A percentile compares a stretch with the other conserved stretches of the same genome.
phyloP scores from a whole-genome alignment of 768 basidiomycete genomes.

The Rhizopogon vinicolor region DNA sequence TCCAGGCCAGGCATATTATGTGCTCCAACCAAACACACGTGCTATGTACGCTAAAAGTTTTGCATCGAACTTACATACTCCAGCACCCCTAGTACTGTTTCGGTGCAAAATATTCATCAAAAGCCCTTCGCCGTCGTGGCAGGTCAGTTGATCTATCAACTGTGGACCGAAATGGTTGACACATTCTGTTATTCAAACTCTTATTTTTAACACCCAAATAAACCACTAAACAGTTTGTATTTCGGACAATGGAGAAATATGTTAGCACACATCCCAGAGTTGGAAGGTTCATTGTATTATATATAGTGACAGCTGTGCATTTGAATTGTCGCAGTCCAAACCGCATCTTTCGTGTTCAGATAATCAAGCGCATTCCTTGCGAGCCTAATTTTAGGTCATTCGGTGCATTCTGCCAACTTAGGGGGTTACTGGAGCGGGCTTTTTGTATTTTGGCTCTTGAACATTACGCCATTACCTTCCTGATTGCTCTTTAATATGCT shows the following conservation, averaged over 20 bases:
- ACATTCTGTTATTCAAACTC: not conserved
- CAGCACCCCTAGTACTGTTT: not conserved
- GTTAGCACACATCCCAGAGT: not conserved
- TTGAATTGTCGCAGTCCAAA: not conserved
- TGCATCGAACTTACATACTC: not conserved
- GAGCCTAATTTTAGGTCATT: not conserved
- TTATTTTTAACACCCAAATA: not conserved
- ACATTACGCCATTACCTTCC: not conserved
- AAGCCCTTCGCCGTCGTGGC: not conserved
- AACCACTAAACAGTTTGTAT: not conserved
- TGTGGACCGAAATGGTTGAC: not conserved
- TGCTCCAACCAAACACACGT: not conserved
- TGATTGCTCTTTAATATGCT: not conserved
- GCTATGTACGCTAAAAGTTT: not conserved
- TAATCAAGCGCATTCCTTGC: not conserved
- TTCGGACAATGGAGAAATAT: not conserved
- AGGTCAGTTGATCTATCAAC: no score
- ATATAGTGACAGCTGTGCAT: no score
- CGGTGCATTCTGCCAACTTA: not conserved
- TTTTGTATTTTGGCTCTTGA: not conserved
- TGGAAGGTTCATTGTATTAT: not conserved
- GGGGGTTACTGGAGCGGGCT: not conserved
- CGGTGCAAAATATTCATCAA: not conserved
- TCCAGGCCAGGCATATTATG: constrained; percentile 1
- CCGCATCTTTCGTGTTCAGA: not conserved